Conservation (phyloP, 2,329 filamentous ascomycete species). For the Myotisia sp. region DNA sequence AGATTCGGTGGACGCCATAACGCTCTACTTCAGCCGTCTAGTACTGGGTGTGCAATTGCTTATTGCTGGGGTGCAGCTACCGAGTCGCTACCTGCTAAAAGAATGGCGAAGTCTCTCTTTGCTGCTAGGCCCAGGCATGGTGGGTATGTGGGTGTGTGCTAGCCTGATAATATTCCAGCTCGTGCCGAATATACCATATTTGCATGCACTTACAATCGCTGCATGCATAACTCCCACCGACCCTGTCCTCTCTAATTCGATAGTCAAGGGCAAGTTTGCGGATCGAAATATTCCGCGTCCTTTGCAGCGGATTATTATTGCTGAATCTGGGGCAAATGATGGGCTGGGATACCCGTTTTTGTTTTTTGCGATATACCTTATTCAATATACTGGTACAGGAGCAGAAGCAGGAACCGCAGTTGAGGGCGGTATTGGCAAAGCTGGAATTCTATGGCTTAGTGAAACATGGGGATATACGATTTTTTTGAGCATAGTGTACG, state of each 20-base stretch:
- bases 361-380: conserved; percentile 69
- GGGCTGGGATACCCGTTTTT: conserved; percentile 80
- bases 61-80: conserved; percentile 74
- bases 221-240: conserved; percentile 89
- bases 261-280: conserved; percentile 86
- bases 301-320: conserved; percentile 65
- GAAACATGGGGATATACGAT: conserved; percentile 79
- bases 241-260: conserved; percentile 72
- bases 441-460: conserved; percentile 68
- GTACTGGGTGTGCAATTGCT: conserved; percentile 85
- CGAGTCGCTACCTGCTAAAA: conserved; percentile 61
- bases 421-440: conserved; percentile 47
- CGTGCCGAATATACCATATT: conserved; percentile 54
- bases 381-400: conserved; percentile 50
- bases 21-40: conserved; percentile 69
- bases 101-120: conserved; percentile 65
- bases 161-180: conserved; percentile 64
- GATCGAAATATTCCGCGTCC: conserved; percentile 75
- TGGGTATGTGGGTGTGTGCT: conserved; percentile 72
- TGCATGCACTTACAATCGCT: conserved; percentile 66
- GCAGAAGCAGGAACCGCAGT: conserved; percentile 33
- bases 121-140: conserved; percentile 73
- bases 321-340: conserved; percentile 79
- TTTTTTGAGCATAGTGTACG: conserved; percentile 62
- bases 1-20: conserved; percentile 54